Base-by-base conservation (phyloP, 164 flowering plant species). In the Piper longum region DNA sequence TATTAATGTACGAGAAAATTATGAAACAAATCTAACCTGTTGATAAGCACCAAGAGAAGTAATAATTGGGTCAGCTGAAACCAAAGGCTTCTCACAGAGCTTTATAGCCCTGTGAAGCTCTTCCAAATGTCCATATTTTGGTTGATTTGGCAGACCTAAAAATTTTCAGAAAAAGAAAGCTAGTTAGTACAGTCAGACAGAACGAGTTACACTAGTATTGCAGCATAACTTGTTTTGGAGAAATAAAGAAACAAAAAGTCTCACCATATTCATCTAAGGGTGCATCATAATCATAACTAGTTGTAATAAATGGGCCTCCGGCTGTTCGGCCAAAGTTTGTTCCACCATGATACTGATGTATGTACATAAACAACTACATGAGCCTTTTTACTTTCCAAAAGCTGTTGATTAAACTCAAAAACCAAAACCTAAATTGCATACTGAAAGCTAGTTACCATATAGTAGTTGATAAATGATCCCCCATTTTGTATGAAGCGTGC, bases 191-290 rank as follows among this genome's bases (percentile, higher is more conserved):
- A 26, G 36, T 26, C 36, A 26, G 36, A 26, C 36, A 26, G 36
- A 26, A 26, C 36, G 36, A 26, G 36, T 26, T 26, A 26, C 1
- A 26, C 36, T 26, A 26, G 36, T 26, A 26, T 26, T 26, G 36
- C 36, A 26, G 36, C 36, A 26, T 26, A 26, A 26, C 52, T 48
- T 44, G 45, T 44, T 44, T 48, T 48, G 8, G 7, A 9, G 14
- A 9, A 48, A 48, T 9, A 2, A 0, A 48, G 4, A 54, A 55
- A 43, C 5, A 59, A 43, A 18, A 14, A 4, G n/a, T 79, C 7
- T 77, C 73, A 95, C 99, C 99, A 73, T 91, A 95, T 81, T 95
- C 99, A 81, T 95, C 99, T 60, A 93, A 71, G 7, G 99, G 99
- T 67, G 99, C 97, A 82, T 93, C 97, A 70, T 93, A 93, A 68